phyloP scores from a whole-genome alignment of 257 asterid species.

The Cynanchum wilfordii region DNA sequence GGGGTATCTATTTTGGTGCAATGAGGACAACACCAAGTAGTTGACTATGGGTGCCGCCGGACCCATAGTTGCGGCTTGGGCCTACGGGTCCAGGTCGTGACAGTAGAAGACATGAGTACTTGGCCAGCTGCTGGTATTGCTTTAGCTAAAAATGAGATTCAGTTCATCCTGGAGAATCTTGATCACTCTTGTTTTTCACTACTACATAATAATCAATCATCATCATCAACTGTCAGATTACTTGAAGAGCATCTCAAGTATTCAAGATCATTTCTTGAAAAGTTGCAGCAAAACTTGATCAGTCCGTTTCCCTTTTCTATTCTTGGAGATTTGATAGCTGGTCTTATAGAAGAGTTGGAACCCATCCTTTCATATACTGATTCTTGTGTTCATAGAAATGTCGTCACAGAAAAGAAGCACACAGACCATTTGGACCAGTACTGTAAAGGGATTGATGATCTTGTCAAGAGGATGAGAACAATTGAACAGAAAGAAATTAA shows the following conservation, averaged over 20 bases:
- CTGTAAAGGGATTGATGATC: not conserved
- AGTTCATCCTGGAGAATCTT: not conserved
- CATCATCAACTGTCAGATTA: not conserved
- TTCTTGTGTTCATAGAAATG: not conserved
- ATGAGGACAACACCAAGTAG: too few species aligned
- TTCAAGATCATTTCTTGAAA: not conserved
- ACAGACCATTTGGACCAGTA: not conserved
- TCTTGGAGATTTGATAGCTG: not conserved
- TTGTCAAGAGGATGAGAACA: not conserved
- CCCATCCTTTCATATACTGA: not conserved
- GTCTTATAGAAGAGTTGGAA: not conserved
- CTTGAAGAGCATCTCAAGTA: not conserved
- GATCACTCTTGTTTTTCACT: not conserved
- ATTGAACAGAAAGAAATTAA: not conserved
- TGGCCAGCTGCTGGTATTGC: not conserved
- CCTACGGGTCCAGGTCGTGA: too few species aligned
- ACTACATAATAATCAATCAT: too few species aligned
- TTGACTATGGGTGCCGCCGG: too few species aligned
- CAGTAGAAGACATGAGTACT: too few species aligned
- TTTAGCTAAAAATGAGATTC: not conserved
- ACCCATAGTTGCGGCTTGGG: too few species aligned
- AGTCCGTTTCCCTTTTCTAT: not conserved
- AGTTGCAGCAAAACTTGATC: not conserved
- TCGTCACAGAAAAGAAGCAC: not conserved
- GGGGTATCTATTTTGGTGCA: too few species aligned